Conservation (phyloP, 2,329 filamentous ascomycete species). For the Aspergillus terreus region DNA sequence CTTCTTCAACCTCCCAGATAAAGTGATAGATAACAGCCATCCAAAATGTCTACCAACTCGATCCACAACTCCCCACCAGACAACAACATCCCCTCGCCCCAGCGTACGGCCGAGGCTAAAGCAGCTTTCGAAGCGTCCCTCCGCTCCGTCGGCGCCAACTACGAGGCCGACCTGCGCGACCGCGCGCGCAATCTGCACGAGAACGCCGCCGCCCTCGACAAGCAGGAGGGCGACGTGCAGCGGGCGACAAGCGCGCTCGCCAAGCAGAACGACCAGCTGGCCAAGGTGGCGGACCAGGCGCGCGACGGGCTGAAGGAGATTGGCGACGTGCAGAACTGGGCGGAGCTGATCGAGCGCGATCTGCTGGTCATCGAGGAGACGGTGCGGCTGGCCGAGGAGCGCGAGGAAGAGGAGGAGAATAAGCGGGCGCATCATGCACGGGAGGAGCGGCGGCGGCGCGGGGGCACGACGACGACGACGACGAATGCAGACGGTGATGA, state of each 20-base stretch:
- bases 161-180: constrained; percentile 52
- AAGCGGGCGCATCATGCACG: neutral
- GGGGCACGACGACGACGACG: too few relatives aligned
- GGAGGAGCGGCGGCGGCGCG: too few relatives aligned
- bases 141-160: constrained; percentile 41
- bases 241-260: constrained; percentile 49
- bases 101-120: constrained; percentile 39
- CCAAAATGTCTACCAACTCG: too few relatives aligned
- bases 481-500: too few relatives aligned
- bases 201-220: constrained; percentile 51
- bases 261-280: constrained; percentile 53
- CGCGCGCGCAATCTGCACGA: constrained; percentile 55
- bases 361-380: constrained; percentile 43
- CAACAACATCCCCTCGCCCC: constrained; percentile 2
- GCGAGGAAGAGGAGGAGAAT: constrained; percentile 1
- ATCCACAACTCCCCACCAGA: too few relatives aligned
- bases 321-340: constrained; percentile 64
- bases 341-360: constrained; percentile 56
- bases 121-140: constrained; percentile 44
- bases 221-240: constrained; percentile 53
- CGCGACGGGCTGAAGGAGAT: constrained; percentile 58
- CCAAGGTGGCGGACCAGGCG: constrained; percentile 52
- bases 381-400: constrained; percentile 34
- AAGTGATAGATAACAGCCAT: too few relatives aligned
- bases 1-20: too few relatives aligned